Evolutionary conservation across 768 basidiomycete species (phyloP), one percentile per base, ranked within the genome.

Genomic region (Podaxis carcinomalis): DNA sequence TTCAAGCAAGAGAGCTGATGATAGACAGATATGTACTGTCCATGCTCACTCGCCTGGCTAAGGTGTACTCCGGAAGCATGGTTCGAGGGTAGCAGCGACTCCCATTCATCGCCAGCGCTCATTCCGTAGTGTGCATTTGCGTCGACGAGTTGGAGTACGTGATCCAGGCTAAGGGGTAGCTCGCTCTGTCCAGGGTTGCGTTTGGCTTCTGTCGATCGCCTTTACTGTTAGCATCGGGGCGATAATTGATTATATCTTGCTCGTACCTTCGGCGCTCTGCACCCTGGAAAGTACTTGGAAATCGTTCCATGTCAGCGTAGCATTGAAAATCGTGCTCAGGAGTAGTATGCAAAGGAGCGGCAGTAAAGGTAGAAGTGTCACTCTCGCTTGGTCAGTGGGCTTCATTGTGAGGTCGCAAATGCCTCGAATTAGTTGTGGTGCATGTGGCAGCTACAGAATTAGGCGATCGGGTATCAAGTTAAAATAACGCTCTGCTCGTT

Each of bases 1-100:
- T 58, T 58, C 40, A 62, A 46, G 56, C 62, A 62, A 28, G 37
- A 57, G 21, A 62, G 40, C n/a, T 62, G 62, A n/a, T 62, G 56
- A 27, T 62, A 58, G 42, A 58, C 51, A 7, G 62, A 37, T 36
- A 63, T 56, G 25, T 35, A 59, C 13, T 59, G 6, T 4, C 23
- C 23, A 4, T 47, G 57, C 25, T 42, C 50, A 21, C 21, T n/a
- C 1, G 57, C 19, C 19, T 53, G 52, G 27, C 40, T 23, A 21
- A 59, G 51, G 11, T 47, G 58, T 46, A 55, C 25, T 6, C 62
- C 62, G 23, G 52, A 47, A 7, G 37, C 49, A 44, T 58, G 47
- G 14, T 58, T 58, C 19, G 57, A 58, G 35, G 62, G 62, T 19
- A 63, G 49, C 32, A 63, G 57, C 3, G 57, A 55, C 23, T 47